Percentiles rank a stretch among this genome's conserved stretches.
Evolutionary conservation across 495 filamentous ascomycete genomes (phyloP).

Genomic region (Cercophora newfieldiana): DNA sequence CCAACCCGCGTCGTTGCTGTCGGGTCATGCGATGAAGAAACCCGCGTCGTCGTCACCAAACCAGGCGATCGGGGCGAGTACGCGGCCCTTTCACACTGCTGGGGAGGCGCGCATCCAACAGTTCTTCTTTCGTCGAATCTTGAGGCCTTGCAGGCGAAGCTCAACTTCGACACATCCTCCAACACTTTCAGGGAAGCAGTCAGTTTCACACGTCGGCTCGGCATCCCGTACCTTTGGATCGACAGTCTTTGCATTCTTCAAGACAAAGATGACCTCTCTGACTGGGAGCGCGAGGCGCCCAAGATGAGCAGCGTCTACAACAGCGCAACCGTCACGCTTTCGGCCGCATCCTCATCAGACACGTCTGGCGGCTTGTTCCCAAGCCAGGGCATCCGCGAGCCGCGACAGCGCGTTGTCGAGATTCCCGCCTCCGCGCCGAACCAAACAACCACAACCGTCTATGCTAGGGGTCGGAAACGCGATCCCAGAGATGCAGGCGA

Average conservation of each 20-base stretch:
- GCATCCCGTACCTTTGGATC: not conserved
- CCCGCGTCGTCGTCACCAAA: not conserved
- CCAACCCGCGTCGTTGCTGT: not conserved
- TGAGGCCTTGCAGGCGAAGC: not conserved
- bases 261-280: constrained; percentile 2
- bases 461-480: not conserved
- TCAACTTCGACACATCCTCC: not conserved
- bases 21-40: not conserved
- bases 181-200: not conserved
- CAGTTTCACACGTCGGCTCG: not conserved
- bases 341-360: not conserved
- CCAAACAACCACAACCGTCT: not conserved
- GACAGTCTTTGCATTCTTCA: constrained; percentile 5
- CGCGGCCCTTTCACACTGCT: not conserved
- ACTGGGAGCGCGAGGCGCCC: not conserved
- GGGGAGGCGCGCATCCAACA: not conserved
- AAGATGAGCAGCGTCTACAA: not conserved
- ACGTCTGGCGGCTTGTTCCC: not conserved
- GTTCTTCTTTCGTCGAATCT: not conserved
- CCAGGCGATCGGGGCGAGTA: not conserved
- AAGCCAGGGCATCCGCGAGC: not conserved
- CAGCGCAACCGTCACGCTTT: not conserved
- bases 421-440: not conserved
- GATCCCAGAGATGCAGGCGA: not conserved
- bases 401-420: not conserved